A percentile compares a stretch with the other conserved stretches of the same genome.
Conservation (phyloP, 371 early-diverging fungal species). For the Batrachochytrium dendrobatidis region DNA sequence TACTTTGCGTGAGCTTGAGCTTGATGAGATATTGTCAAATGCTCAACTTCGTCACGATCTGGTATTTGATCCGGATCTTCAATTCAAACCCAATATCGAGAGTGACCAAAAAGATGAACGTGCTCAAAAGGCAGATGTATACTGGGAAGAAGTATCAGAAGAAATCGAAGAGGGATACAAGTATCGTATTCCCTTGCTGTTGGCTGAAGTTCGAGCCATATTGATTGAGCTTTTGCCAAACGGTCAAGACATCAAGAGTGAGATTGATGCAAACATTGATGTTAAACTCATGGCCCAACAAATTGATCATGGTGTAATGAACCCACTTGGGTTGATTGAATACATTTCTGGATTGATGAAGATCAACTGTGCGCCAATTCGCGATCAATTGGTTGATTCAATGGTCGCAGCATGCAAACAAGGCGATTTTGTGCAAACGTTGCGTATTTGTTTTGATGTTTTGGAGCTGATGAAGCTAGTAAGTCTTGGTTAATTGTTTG, state of each 20-base stretch:
- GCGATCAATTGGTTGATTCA: constrained; percentile 37
- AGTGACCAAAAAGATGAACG: constrained; percentile 50
- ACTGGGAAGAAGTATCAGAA: constrained; percentile 51
- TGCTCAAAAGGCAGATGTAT: constrained; percentile 37
- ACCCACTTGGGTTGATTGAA: constrained; percentile 23
- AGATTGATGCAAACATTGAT: constrained; percentile 42
- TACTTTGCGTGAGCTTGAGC: constrained; percentile 53
- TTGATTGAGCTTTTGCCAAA: constrained; percentile 51
- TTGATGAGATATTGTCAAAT: constrained; percentile 57
- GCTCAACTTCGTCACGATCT: constrained; percentile 71
- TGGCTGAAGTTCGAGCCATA: constrained; percentile 54
- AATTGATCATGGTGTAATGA: constrained; percentile 42
- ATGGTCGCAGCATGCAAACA: constrained; percentile 25
- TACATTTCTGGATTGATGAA: constrained; percentile 35
- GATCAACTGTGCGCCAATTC: constrained; percentile 42
- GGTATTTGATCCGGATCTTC: constrained; percentile 62
- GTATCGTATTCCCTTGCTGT: constrained; percentile 39
- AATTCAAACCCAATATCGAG: constrained; percentile 66
- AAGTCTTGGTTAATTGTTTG: constrained; percentile 11
- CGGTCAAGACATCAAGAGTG: constrained; percentile 39
- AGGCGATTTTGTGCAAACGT: constrained; percentile 43
- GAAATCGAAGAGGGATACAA: constrained; percentile 22
- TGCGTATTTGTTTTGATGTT: constrained; percentile 56
- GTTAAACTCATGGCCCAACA: constrained; percentile 50
- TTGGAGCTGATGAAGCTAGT: constrained; percentile 70